Evolutionary conservation across 2,329 filamentous ascomycete genomes (phyloP), one percentile per base, ranked within the genome.

Genomic region (Periglandula ipomoeae): DNA sequence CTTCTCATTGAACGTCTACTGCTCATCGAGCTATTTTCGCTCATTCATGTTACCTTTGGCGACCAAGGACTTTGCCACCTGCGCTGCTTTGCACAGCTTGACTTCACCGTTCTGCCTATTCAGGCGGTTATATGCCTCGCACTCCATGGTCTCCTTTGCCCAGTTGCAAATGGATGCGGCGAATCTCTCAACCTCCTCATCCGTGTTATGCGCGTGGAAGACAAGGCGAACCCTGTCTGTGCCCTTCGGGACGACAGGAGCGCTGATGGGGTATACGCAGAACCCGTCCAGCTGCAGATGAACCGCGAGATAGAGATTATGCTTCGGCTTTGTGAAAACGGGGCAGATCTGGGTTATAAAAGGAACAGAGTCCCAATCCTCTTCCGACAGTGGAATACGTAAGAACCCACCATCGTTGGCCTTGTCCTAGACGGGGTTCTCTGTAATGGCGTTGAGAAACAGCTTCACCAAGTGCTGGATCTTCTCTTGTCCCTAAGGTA

Each of bases 201-300:
- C 51, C 2, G 66, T 70, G 44, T 72, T 71, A 4, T 57, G 58
- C 3, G 67, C 68, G 52, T 74, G 69, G 22, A 74, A 51, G 19
- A 65, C 62, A 1, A 73, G 49, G 24, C 68, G 58, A 2, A 73
- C 53, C 8, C 70, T 58, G 40, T 60, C 60, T 17, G 63, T 57
- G 0, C 69, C 69, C 34, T 57, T 53, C 0, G 68, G 66, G 2
- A 73, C 70, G 2, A 63, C 64, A 1, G 70, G 71, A 44, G 63
- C 58, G 5, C 63, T 62, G 2, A 73, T 60, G 8, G 67, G 56
- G 30, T 50, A 59, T 1, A 47, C 55, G 15, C 27, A 52, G 43
- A 58, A 50, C 15, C 45, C 41, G 1, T 45, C 17, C 23, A 52
- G n/a, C 44, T 49, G 46, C 13, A 64, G 52, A 41, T 63, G 59